phyloP scores from a whole-genome alignment of 495 filamentous ascomycete species.

The Penicillium mononematosum region DNA sequence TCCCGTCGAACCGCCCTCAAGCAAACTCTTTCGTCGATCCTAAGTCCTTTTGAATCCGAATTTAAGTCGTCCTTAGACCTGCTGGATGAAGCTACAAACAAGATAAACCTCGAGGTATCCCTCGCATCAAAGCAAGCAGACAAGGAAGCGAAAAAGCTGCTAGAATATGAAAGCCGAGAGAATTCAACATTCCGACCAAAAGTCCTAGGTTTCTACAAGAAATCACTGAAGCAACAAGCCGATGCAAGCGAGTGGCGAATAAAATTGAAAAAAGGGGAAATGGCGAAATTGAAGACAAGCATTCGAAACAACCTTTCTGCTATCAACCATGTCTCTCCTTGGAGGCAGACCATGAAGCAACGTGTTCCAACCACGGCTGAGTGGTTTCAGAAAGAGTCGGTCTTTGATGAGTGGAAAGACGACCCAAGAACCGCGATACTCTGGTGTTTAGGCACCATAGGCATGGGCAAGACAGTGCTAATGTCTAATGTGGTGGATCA shows the following conservation, averaged over 20 bases:
- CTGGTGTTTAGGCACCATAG: conserved; percentile 31
- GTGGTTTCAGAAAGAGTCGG: conserved; percentile 9
- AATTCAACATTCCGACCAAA: conserved; percentile 6
- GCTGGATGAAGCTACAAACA: conserved; percentile 9
- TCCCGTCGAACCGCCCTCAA: conserved; percentile 4
- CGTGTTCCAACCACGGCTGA: conserved; percentile 9
- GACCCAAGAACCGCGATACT: conserved; percentile 13
- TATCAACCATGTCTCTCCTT: conserved; percentile 6
- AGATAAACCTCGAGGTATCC: conserved; percentile 20
- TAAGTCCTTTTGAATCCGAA: conserved; percentile 13
- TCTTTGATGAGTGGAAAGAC: conserved; percentile 2
- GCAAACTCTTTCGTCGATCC: conserved; percentile 5
- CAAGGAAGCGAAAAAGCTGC: conserved; percentile 17
- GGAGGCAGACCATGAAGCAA: conserved; percentile 7
- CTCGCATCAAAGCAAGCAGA: conserved; percentile 24
- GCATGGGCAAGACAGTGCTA: conserved; percentile 30
- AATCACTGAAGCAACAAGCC: conserved; percentile 3
- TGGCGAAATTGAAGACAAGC: conserved; percentile 2
- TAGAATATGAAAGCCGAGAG: conserved; percentile 18
- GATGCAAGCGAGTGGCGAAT: conserved; percentile 13
- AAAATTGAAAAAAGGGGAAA: conserved; percentile 3
- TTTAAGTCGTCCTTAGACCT: conserved; percentile 16
- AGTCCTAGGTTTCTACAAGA: conserved; percentile 5
- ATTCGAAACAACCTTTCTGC: conserved; percentile 10
- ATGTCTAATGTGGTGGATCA: conserved; percentile 24